Conservation (phyloP, 208 protist species). For the Endotrypanum monterogeii region DNA sequence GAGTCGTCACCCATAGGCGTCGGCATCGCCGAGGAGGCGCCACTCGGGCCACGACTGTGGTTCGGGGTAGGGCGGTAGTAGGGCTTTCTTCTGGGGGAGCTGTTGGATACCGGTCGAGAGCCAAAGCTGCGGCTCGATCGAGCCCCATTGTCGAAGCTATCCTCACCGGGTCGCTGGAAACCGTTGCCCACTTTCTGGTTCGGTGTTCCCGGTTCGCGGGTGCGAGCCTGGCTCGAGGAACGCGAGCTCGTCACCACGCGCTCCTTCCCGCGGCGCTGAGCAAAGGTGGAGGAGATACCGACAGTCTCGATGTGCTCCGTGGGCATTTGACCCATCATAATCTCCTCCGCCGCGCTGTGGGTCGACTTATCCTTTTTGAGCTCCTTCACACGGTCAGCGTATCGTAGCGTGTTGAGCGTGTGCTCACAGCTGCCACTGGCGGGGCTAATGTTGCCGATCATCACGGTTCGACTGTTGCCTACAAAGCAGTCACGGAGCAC, state of each 20-base stretch:
- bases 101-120: slow-evolving; percentile 30
- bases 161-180: slow-evolving; percentile 30
- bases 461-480: slow-evolving; percentile 93
- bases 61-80: slow-evolving; percentile 42
- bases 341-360: slow-evolving; percentile 82
- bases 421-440: slow-evolving; percentile 82
- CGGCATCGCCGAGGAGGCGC: slow-evolving; percentile 34
- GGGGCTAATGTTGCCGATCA: slow-evolving; percentile 94
- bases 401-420: slow-evolving; percentile 85
- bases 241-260: slow-evolving; percentile 43
- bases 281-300: slow-evolving; percentile 72
- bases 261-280: slow-evolving; percentile 81
- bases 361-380: slow-evolving; percentile 89
- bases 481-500: slow-evolving; percentile 90
- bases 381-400: slow-evolving; percentile 93
- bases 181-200: slow-evolving; percentile 39
- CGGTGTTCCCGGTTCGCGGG: slow-evolving; percentile 68
- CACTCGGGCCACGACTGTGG: slow-evolving; percentile 40
- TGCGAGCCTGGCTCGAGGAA: slow-evolving; percentile 60
- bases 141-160: slow-evolving; percentile 35
- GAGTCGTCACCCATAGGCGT: slow-evolving; percentile 52
- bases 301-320: slow-evolving; percentile 87
- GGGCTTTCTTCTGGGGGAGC: slow-evolving; percentile 36
- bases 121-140: slow-evolving; percentile 42
- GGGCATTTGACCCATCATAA: slow-evolving; percentile 93